phyloP scores from a whole-genome alignment of 1,284 basidiomycete species.

The Sporisorium sorghi region DNA sequence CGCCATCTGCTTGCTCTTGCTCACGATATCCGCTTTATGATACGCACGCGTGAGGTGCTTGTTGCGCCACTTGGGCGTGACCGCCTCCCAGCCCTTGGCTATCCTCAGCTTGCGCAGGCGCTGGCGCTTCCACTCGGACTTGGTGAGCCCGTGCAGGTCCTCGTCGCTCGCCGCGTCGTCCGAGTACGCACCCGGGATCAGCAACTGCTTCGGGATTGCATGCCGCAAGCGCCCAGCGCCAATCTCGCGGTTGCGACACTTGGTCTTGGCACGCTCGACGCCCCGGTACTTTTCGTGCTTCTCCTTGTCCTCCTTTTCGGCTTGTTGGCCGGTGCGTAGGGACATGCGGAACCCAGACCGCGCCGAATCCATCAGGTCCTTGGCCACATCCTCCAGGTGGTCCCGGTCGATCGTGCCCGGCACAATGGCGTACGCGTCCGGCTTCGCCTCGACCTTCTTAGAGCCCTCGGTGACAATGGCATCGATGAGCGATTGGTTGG shows the following conservation, averaged over 20 bases:
- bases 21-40: slow-evolving; percentile 53
- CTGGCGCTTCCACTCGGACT: slow-evolving; percentile 50
- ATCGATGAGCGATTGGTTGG: slow-evolving; percentile 54
- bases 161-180: slow-evolving; percentile 60
- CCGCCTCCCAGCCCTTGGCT: slow-evolving; percentile 54
- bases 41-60: slow-evolving; percentile 53
- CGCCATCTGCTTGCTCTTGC: slow-evolving; percentile 56
- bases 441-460: slow-evolving; percentile 49
- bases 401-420: slow-evolving; percentile 51
- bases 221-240: slow-evolving; percentile 46
- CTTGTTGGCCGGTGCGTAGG: slow-evolving; percentile 48
- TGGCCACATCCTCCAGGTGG: slow-evolving; percentile 56
- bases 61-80: slow-evolving; percentile 56
- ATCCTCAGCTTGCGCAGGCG: slow-evolving; percentile 49
- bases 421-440: slow-evolving; percentile 51
- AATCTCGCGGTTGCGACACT: slow-evolving; percentile 53
- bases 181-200: slow-evolving; percentile 53
- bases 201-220: slow-evolving; percentile 51
- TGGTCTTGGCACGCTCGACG: slow-evolving; percentile 53
- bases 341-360: slow-evolving; percentile 54
- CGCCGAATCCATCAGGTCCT: slow-evolving; percentile 57
- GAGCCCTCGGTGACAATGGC: slow-evolving; percentile 46
- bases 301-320: slow-evolving; percentile 56
- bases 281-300: slow-evolving; percentile 55
- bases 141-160: slow-evolving; percentile 54